A percentile compares a stretch with the other conserved stretches of the same genome.
These are phyloP conservation scores for Avena sativa DNA, from an alignment of 176 grass and related monocot species.

Conservation along the genomic window DNA sequence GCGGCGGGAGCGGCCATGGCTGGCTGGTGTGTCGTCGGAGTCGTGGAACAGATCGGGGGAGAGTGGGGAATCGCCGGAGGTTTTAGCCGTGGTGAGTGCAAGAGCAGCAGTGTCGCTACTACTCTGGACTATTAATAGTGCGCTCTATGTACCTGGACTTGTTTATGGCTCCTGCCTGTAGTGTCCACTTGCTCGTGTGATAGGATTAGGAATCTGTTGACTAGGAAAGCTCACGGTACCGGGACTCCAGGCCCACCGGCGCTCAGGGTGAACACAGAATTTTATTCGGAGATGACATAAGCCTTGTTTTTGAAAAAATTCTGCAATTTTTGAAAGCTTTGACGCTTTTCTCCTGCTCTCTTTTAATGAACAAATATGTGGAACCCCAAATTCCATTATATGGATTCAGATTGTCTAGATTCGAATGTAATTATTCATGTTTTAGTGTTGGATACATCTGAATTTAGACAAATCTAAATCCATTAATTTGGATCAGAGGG, in stretches of 20 bases:
- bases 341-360: too few relatives aligned
- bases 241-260: background rate
- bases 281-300: background rate
- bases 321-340: too few relatives aligned
- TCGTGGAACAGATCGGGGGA: background rate
- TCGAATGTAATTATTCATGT: too few relatives aligned
- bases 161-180: background rate
- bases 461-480: too few relatives aligned
- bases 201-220: slow-evolving; percentile 1
- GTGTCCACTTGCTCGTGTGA: background rate
- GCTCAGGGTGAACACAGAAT: background rate
- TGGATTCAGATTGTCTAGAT: too few relatives aligned
- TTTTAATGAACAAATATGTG: too few relatives aligned
- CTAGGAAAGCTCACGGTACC: background rate
- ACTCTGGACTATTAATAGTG: background rate
- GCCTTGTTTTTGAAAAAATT: too few relatives aligned
- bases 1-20: slow-evolving; percentile 38
- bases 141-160: slow-evolving; percentile 66
- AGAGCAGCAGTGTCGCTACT: background rate
- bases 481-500: too few relatives aligned
- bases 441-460: too few relatives aligned
- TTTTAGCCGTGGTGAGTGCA: background rate
- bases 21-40: background rate
- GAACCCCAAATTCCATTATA: too few relatives aligned
- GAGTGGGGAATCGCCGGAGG: background rate